Percentiles rank a stretch among this genome's conserved stretches.
Evolutionary conservation across 192 early-diverging fungal genomes (phyloP).

Genomic region (Backusella parvicylindrica): DNA sequence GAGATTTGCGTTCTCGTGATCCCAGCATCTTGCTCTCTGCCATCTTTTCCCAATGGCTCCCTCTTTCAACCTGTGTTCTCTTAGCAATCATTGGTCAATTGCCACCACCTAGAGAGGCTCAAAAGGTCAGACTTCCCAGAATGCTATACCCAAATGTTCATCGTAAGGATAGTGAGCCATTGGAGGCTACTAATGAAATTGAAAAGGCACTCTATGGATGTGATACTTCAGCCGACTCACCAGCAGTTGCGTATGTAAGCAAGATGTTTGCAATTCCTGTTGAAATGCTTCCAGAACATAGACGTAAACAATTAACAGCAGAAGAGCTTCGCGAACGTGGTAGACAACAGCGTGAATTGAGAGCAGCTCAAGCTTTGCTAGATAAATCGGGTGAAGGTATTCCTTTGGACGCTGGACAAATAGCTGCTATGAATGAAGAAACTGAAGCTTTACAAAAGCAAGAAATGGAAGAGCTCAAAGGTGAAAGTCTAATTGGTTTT

Average conservation of each 20-base stretch:
- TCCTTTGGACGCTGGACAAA: conserved; percentile 9
- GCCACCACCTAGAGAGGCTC: conserved; percentile 82
- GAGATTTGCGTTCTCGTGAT: conserved; percentile 89
- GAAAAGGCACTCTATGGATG: conserved; percentile 80
- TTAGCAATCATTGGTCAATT: conserved; percentile 84
- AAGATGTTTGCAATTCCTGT: conserved; percentile 91
- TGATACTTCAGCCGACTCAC: conserved; percentile 52
- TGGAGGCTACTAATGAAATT: conserved; percentile 50
- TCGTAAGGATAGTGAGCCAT: conserved; percentile 24
- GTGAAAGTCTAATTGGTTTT: conserved; percentile 87
- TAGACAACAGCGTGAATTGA: conserved; percentile 39
- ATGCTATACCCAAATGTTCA: conserved; percentile 63
- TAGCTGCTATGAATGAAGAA: conserved; percentile 28
- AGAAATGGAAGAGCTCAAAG: conserved; percentile 30
- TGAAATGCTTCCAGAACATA: conserved; percentile 69
- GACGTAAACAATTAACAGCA: conserved; percentile 68
- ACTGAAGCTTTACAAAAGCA: conserved; percentile 38
- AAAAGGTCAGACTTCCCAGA: conserved; percentile 71
- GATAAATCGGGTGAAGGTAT: conserved; percentile 29
- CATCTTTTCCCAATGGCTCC: conserved; percentile 94
- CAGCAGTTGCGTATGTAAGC: conserved; percentile 83
- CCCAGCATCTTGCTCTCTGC: conserved; percentile 65
- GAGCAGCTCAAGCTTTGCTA: conserved; percentile 20
- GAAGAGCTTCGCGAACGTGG: conserved; percentile 88
- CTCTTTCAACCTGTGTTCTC: conserved; percentile 85